Evolutionary conservation across 164 flowering plant species (phyloP), one percentile per base, ranked within the genome.

Genomic region (Saururus chinensis): DNA sequence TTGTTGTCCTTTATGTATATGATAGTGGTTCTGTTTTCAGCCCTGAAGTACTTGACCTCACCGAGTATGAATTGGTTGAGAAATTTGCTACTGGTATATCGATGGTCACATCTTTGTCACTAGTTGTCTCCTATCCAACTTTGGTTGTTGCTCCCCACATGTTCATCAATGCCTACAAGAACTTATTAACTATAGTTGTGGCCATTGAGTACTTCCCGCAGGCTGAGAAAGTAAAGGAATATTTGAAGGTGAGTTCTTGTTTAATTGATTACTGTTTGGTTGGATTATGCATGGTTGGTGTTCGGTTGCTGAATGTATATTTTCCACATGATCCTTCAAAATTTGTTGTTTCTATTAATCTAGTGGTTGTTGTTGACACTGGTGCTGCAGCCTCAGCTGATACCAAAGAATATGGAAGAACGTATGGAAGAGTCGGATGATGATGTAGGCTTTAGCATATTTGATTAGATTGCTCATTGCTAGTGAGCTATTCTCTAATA

Each of bases 251-350:
- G 8, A 41, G 37, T 41, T 12, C 19, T 12, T 0, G 14, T 42
- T 63, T 19, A 40, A 35, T 63, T 19, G 12, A 13, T 20, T 7
- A 13, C 23, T 17, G 11, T 19, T 10, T 0, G 51, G 7, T 14
- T 8, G 13, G 4, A 19, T 10, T 41, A 7, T 21, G 9, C 9
- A 45, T 21, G 41, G 16, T 30, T 26, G 22, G 8, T 20, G 20
- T 9, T 23, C 25, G 35, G 20, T 40, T 63, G 9, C 19, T 59
- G 30, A 19, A 24, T 11, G 1, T 56, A 23, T 9, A 4, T 40
- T 56, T 75, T 22, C 60, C 72, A 65, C 68, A 86, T 89, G 87
- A 86, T 68, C 89, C 89, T 4, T 74, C 81, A 76, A 86, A 86
- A 80, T 84, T 84, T 71, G 86, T 81, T 13, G 84, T 63, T 57